Conservation (phyloP, 2,329 filamentous ascomycete species). For the Rhynchosporium secalis region DNA sequence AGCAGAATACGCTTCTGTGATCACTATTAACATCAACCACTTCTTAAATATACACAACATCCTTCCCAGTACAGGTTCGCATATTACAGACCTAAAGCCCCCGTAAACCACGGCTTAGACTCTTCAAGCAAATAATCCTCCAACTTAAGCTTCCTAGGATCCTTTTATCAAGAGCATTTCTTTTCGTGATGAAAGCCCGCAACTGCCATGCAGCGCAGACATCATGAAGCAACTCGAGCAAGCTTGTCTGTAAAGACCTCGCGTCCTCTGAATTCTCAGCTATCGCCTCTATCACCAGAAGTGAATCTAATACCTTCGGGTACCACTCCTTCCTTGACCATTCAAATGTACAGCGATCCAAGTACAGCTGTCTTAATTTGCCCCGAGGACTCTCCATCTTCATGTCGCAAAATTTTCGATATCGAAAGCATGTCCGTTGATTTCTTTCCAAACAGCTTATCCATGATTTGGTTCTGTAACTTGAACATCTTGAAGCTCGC, state of each 20-base stretch:
- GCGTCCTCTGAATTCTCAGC: neutral
- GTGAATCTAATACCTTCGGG: neutral
- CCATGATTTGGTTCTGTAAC: conserved; percentile 7
- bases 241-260: neutral
- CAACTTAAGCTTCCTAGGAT: neutral
- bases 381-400: neutral
- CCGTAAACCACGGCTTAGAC: neutral
- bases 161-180: neutral
- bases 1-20: no score
- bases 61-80: neutral
- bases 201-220: neutral
- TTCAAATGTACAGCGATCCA: neutral
- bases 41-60: neutral
- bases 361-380: neutral
- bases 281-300: neutral
- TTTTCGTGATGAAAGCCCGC: neutral
- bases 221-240: neutral
- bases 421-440: neutral
- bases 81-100: neutral
- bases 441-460: neutral
- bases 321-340: neutral
- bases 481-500: neutral
- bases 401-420: neutral
- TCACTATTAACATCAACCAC: neutral
- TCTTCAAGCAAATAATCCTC: neutral